Evolutionary conservation across 1,284 basidiomycete species (phyloP), one percentile per base, ranked within the genome.

Genomic region (Athelia sp.): DNA sequence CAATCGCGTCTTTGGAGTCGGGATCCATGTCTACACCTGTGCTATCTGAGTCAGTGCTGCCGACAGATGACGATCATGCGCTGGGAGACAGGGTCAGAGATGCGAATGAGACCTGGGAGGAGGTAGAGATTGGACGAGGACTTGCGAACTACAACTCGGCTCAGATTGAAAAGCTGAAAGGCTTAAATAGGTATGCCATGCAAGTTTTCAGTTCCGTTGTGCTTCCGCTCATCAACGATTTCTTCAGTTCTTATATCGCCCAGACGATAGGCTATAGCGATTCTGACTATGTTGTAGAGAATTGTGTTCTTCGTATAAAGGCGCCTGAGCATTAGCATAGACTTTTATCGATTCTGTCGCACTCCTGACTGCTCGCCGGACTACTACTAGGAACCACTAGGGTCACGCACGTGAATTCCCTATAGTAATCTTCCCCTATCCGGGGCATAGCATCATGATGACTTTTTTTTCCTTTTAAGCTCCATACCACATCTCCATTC

Each of bases 231-330:
- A 44, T 18, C 26, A 26, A 18, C 29, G 26, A 43, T 48, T 46
- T 50, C 44, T 24, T 4, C 62, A 96, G 95, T 59, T 86, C 91
- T 0, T 80, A 90, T 52, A 87, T 98, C 40, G 73, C 85, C 14
- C 81, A 86, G 54, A 63, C 93, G 9, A 69, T 99, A 35, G 96
- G 93, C 1, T 98, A 98, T 66, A 90, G 90, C 17, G 96, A 98
- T 63, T 92, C 92, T 31, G 94, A 98, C 62, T 93, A 98, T 69
- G 91, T 98, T 32, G 95, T 97, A 3, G 96, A 98, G 61, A 90
- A 92, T 58, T 86, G 96, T 58, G 90, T 87, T 2, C 84, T 90
- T 52, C 74, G 83, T 36, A 57, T 73, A 29, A 23, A 29, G 11
- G 22, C 18, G 6, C 4, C 9, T 18, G 43, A 45, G 18, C 15